phyloP scores from a whole-genome alignment of 2,329 filamentous ascomycete genomes.

The Teratosphaeria destructans region DNA sequence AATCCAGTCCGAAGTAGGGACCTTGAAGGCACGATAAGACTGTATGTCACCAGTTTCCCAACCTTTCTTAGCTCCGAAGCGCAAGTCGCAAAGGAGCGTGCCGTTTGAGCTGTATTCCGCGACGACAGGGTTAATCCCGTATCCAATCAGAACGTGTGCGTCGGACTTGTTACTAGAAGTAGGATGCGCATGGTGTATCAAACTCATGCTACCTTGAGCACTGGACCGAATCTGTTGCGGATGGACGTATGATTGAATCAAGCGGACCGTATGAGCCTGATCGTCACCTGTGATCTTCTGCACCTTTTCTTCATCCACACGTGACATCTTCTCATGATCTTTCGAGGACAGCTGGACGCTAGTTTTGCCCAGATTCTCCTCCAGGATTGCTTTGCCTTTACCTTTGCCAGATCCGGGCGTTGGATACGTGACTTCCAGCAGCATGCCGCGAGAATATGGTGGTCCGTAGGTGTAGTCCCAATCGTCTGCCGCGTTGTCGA shows the following conservation, averaged over 20 bases:
- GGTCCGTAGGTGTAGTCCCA: slow-evolving; percentile 13
- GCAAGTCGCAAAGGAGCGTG: slow-evolving; percentile 16
- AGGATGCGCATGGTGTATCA: neutral
- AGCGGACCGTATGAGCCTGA: slow-evolving; percentile 10
- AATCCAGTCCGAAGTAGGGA: slow-evolving; percentile 10
- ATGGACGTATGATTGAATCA: slow-evolving; percentile 13
- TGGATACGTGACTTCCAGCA: slow-evolving; percentile 19
- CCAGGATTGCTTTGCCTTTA: neutral
- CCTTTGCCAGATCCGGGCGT: neutral
- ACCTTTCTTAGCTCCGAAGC: slow-evolving; percentile 14
- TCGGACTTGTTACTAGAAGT: neutral
- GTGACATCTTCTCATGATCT: neutral
- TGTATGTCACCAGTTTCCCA: slow-evolving; percentile 21
- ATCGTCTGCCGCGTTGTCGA: slow-evolving; percentile 39
- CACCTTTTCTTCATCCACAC: slow-evolving; percentile 6
- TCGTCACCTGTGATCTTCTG: slow-evolving; percentile 8
- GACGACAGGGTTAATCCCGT: slow-evolving; percentile 19
- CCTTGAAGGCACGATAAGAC: slow-evolving; percentile 19
- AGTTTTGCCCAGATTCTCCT: neutral
- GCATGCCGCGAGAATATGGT: slow-evolving; percentile 13
- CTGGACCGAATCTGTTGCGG: slow-evolving; percentile 12
- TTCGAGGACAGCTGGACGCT: neutral
- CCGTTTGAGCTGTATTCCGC: slow-evolving; percentile 17
- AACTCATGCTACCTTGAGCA: slow-evolving; percentile 13
- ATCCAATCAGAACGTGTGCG: slow-evolving; percentile 16